A percentile compares a stretch with the other conserved stretches of the same genome.
phyloP scores from a whole-genome alignment of 2,329 filamentous ascomycete species.

The Colletotrichum sojae region DNA sequence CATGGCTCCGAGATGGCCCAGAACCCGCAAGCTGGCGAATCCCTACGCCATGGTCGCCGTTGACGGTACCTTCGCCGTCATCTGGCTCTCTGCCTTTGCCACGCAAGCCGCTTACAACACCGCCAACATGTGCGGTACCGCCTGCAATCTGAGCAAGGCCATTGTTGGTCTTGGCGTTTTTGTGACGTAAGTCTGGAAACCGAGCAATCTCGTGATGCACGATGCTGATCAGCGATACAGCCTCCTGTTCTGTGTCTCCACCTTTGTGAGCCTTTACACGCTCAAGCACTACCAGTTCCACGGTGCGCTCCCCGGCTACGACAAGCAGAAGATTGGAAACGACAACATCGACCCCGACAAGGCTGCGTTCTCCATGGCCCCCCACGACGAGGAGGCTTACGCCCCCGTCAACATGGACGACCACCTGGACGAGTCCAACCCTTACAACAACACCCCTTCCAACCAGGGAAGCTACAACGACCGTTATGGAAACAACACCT shows the following conservation, averaged over 20 bases:
- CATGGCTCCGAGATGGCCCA: conserved; percentile 74
- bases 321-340: conserved; percentile 59
- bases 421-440: conserved; percentile 56
- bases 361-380: conserved; percentile 77
- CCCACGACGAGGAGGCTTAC: conserved; percentile 77
- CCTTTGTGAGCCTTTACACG: conserved; percentile 71
- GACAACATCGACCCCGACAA: conserved; percentile 77
- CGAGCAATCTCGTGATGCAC: not conserved
- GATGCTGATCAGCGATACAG: conserved; percentile 52
- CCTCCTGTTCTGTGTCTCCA: conserved; percentile 68
- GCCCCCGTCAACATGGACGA: conserved; percentile 72
- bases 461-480: conserved; percentile 51
- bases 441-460: conserved; percentile 46
- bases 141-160: conserved; percentile 73
- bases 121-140: conserved; percentile 66
- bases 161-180: conserved; percentile 75
- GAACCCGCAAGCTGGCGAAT: conserved; percentile 73
- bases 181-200: conserved; percentile 66
- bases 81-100: conserved; percentile 78
- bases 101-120: conserved; percentile 76
- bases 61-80: conserved; percentile 69
- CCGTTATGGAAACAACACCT: conserved; percentile 45
- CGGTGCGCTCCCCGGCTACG: conserved; percentile 73
- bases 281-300: conserved; percentile 74
- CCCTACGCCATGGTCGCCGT: conserved; percentile 73